Evolutionary conservation across 2,329 filamentous ascomycete genomes (phyloP).

Genomic region (Corinectria fuckeliana): DNA sequence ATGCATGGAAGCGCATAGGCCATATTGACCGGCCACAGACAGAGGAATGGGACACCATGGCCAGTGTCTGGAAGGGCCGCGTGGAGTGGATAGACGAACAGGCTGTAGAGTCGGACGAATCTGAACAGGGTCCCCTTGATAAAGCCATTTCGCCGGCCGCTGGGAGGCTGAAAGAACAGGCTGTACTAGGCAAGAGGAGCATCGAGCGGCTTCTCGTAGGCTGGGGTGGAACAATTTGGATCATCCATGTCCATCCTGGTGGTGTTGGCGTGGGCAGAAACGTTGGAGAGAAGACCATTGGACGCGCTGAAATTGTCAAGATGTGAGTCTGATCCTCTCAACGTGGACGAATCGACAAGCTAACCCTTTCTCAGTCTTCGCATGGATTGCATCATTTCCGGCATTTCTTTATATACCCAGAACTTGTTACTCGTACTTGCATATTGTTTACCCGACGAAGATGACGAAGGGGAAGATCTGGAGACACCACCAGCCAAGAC

Average conservation of each 20-base stretch:
- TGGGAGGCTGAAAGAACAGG: constrained; percentile 57
- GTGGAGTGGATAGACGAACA: constrained; percentile 93
- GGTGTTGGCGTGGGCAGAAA: constrained; percentile 70
- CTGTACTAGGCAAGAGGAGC: constrained; percentile 52
- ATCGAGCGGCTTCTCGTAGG: constrained; percentile 87
- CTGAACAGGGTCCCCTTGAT: constrained; percentile 47
- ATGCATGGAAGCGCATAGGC: constrained; percentile 92
- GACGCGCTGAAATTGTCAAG: constrained; percentile 88
- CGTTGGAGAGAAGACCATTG: constrained; percentile 73
- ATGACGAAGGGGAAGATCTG: constrained; percentile 59
- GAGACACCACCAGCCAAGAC: constrained; percentile 40
- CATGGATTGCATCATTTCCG: constrained; percentile 97
- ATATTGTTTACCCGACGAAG: constrained; percentile 78
- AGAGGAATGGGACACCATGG: constrained; percentile 94
- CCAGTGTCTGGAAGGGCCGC: constrained; percentile 89
- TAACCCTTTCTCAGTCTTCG: constrained; percentile 70
- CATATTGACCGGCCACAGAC: constrained; percentile 90
- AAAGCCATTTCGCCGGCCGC: constrained; percentile 53
- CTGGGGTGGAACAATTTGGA: constrained; percentile 96
- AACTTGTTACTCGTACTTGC: constrained; percentile 90
- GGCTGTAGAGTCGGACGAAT: constrained; percentile 74
- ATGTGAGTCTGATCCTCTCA: constrained; percentile 70
- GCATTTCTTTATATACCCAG: constrained; percentile 94
- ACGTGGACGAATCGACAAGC: constrained; percentile 65
- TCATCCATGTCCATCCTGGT: constrained; percentile 86